These are phyloP conservation scores for Cladosporium phlei DNA, from an alignment of 2,329 filamentous ascomycete species.

Conservation along the genomic window DNA sequence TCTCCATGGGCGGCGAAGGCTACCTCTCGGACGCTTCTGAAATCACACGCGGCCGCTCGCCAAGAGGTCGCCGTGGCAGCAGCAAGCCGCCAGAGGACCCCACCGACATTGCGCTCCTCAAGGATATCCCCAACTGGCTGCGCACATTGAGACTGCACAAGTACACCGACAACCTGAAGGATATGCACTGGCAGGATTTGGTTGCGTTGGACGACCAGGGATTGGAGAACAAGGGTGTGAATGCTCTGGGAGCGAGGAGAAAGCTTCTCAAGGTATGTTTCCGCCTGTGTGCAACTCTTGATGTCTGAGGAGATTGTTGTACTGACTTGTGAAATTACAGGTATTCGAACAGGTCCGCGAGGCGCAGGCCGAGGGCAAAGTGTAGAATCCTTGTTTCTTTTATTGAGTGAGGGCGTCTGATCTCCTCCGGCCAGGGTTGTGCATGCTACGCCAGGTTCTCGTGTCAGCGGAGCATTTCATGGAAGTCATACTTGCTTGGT, in stretches of 20 bases:
- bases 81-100: constrained; percentile 98
- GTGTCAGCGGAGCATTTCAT: too few species aligned
- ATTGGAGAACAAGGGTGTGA: constrained; percentile 87
- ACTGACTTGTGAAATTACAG: constrained; percentile 37
- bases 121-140: constrained; percentile 95
- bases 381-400: constrained; percentile 16
- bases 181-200: constrained; percentile 92
- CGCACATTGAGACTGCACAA: constrained; percentile 93
- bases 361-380: constrained; percentile 42
- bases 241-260: constrained; percentile 85
- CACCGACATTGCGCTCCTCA: constrained; percentile 80
- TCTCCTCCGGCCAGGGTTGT: too few species aligned
- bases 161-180: constrained; percentile 97
- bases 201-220: constrained; percentile 89
- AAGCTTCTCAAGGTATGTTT: constrained; percentile 91
- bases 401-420: too few species aligned
- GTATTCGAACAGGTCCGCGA: constrained; percentile 92
- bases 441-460: too few species aligned
- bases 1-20: constrained; percentile 65
- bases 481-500: too few species aligned
- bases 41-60: constrained; percentile 82
- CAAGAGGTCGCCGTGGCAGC: constrained; percentile 84
- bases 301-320: not conserved
- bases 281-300: not conserved
- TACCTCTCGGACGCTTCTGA: constrained; percentile 94